phyloP scores from a whole-genome alignment of 257 asterid genomes.

The Cruciata laevipes region DNA sequence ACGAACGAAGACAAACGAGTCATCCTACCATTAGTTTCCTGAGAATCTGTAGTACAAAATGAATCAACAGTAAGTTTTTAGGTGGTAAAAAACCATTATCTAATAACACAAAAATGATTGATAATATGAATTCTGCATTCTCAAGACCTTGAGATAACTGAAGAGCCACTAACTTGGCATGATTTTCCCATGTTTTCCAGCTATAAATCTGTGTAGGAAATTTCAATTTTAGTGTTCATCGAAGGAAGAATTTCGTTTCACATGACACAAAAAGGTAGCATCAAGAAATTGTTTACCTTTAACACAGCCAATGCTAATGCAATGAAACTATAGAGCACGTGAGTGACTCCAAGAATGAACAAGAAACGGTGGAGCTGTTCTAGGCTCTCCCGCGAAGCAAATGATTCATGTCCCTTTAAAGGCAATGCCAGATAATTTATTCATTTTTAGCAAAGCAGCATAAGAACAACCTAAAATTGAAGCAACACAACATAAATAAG shows the following conservation, averaged over 20 bases:
- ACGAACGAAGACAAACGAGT: slow-evolving; percentile 63
- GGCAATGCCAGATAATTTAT: not conserved
- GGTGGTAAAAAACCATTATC: not conserved
- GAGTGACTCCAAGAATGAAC: slow-evolving; percentile 75
- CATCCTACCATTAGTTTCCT: slow-evolving; percentile 35
- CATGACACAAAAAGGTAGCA: not conserved
- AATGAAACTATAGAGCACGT: slow-evolving; percentile 69
- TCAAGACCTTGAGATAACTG: slow-evolving; percentile 45
- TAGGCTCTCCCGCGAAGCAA: slow-evolving; percentile 90
- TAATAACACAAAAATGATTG: not conserved
- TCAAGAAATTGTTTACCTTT: slow-evolving; percentile 42
- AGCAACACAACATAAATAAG: not conserved
- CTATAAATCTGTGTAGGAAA: slow-evolving; percentile 55
- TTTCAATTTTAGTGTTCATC: not conserved
- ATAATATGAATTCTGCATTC: slow-evolving; percentile 4
- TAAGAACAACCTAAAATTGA: not conserved
- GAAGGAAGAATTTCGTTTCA: not conserved
- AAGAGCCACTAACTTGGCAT: slow-evolving; percentile 73
- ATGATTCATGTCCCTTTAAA: slow-evolving; percentile 60
- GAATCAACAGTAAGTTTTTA: not conserved
- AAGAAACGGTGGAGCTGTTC: slow-evolving; percentile 94
- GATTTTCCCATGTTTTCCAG: slow-evolving; percentile 90
- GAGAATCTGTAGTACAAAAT: slow-evolving; percentile 31
- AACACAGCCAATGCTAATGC: slow-evolving; percentile 82
- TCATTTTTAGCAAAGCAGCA: not conserved